Evolutionary conservation across 495 filamentous ascomycete species (phyloP).

Genomic region (Hypoxylon fuscum): DNA sequence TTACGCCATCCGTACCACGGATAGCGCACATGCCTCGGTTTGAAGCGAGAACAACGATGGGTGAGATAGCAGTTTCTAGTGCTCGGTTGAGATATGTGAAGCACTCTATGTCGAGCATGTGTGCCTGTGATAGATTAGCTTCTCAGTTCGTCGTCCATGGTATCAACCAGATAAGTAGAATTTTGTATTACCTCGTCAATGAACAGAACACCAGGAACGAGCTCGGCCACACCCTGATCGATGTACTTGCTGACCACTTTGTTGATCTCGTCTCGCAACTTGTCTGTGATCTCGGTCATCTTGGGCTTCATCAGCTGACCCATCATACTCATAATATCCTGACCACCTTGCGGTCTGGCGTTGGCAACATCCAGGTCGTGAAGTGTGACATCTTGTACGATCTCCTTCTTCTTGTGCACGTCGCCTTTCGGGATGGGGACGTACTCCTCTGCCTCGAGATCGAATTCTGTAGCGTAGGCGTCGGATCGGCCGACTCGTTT

Average conservation of each 20-base stretch:
- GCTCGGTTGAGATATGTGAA: conserved; percentile 99
- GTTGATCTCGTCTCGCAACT: conserved; percentile 94
- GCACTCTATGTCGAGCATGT: conserved; percentile 99
- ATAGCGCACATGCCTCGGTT: conserved; percentile 93
- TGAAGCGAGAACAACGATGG: conserved; percentile 95
- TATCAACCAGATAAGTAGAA: neutral
- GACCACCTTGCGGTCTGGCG: conserved; percentile 90
- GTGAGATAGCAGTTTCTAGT: conserved; percentile 89
- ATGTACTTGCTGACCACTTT: conserved; percentile 99
- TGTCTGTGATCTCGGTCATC: conserved; percentile 98
- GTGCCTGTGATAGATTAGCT: conserved; percentile 66
- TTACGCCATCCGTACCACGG: conserved; percentile 81
- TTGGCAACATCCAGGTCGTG: conserved; percentile 98
- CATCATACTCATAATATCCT: conserved; percentile 99
- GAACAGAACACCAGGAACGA: conserved; percentile 96
- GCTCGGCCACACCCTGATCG: conserved; percentile 96
- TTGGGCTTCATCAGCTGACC: conserved; percentile 98
- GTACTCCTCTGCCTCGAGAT: conserved; percentile 98
- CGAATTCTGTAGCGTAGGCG: conserved; percentile 97
- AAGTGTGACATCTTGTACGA: conserved; percentile 97
- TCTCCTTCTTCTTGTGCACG: conserved; percentile 99
- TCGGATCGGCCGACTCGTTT: conserved; percentile 95
- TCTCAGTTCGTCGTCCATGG: neutral
- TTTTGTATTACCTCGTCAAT: conserved; percentile 85
- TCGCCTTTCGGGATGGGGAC: conserved; percentile 98